phyloP scores from a whole-genome alignment of 805 yeast genomes.

The Lipomyces anomalus region DNA sequence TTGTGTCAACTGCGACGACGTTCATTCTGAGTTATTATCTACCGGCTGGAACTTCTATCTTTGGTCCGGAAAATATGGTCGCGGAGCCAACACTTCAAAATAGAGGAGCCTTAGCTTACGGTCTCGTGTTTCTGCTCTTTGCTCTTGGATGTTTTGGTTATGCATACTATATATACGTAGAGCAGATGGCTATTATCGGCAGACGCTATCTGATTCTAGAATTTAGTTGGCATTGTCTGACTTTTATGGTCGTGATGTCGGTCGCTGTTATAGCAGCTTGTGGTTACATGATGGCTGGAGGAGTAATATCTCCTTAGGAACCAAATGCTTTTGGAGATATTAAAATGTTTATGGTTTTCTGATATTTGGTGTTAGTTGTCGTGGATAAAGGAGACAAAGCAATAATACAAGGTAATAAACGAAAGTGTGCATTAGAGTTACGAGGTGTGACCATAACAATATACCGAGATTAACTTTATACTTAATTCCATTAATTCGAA shows the following conservation, averaged over 20 bases:
- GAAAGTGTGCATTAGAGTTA: too few relatives aligned
- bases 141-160: slow-evolving; percentile 13
- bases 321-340: background rate
- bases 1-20: slow-evolving; percentile 19
- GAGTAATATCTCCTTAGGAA: slow-evolving; percentile 4
- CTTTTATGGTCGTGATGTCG: slow-evolving; percentile 12
- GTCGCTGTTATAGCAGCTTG: slow-evolving; percentile 13
- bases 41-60: slow-evolving; percentile 17
- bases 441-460: too few relatives aligned
- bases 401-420: too few relatives aligned
- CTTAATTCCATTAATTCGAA: too few relatives aligned
- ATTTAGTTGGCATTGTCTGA: slow-evolving; percentile 15
- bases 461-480: too few relatives aligned
- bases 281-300: slow-evolving; percentile 22
- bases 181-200: slow-evolving; percentile 14
- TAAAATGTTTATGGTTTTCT: too few relatives aligned
- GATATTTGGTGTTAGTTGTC: too few relatives aligned
- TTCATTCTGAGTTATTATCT: slow-evolving; percentile 16
- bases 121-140: slow-evolving; percentile 12
- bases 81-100: slow-evolving; percentile 15
- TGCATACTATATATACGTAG: slow-evolving; percentile 14
- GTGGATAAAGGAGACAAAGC: too few relatives aligned
- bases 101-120: slow-evolving; percentile 20
- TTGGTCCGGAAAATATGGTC: slow-evolving; percentile 7
- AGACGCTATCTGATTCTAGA: slow-evolving; percentile 17